Evolutionary conservation across 1,139 yeast genomes (phyloP), one percentile per base, ranked within the genome.

Genomic region (Geotrichum histeridarum): DNA sequence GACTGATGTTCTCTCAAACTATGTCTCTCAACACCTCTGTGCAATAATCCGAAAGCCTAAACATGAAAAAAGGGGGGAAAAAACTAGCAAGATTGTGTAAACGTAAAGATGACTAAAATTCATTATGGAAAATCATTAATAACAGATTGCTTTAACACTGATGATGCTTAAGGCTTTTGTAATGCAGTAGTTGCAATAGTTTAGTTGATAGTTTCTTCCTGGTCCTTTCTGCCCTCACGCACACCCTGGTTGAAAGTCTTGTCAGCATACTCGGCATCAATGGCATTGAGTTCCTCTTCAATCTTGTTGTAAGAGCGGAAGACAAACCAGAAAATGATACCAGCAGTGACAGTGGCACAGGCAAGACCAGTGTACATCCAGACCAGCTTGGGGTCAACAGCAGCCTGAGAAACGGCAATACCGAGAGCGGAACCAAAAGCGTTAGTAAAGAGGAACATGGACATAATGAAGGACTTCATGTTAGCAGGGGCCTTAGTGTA

Each of bases 381-480:
- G 47, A 79, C 79, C 64, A 81, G 77, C 72, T 84, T 81, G 50
- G 91, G 91, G 69, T 84, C 81, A 56, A 71, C 77, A 17, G 87
- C 76, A 17, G 82, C 79, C 18, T 89, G 77, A 15, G 87, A 80
- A 57, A 85, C 73, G 7, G 89, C 88, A 69, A 83, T 82, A 66
- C 89, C 90, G 48, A 85, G 66, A 37, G 89, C 87, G 32, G 89
- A 76, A 63, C 91, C 91, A 58, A 80, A 60, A 14, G 88, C 88
- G 61, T 77, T 80, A 44, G 84, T 82, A 53, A 83, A 69, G 67
- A 83, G 73, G 71, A 79, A 83, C 50, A 83, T 63, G 8, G 86
- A 75, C 80, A 82, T 83, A 64, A 83, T 78, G 67, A 83, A 80
- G 9, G 86, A 79, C 68, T 82, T 82, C 87, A 82, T 82, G 54